Conservation (phyloP, 176 grass and related monocot genomes). For the Echinochloa phyllopogon region DNA sequence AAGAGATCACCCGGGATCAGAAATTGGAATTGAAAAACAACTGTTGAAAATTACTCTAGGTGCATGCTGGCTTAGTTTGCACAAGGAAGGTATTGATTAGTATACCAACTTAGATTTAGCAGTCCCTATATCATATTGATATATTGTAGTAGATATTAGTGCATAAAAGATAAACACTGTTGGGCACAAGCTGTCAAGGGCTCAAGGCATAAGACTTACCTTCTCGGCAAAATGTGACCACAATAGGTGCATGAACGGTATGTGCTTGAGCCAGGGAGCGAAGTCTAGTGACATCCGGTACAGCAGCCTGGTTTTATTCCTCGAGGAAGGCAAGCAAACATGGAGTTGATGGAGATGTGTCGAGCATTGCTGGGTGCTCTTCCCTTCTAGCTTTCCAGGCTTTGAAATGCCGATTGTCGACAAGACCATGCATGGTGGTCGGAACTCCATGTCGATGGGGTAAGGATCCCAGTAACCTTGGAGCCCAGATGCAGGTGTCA, state of each 20-base stretch:
- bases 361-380: constrained; percentile 72
- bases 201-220: constrained; percentile 39
- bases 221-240: constrained; percentile 96
- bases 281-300: constrained; percentile 98
- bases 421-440: constrained; percentile 88
- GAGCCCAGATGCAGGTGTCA: constrained; percentile 88
- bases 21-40: not conserved
- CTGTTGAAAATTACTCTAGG: not conserved
- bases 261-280: constrained; percentile 89
- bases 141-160: not conserved
- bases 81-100: not conserved
- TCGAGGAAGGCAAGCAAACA: constrained; percentile 88
- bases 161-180: not conserved
- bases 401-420: constrained; percentile 98
- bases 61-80: not conserved
- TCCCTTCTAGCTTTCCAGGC: constrained; percentile 87
- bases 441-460: constrained; percentile 98
- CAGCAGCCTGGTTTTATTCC: constrained; percentile 86
- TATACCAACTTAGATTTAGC: not conserved
- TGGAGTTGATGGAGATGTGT: constrained; percentile 98
- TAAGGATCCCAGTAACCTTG: constrained; percentile 98
- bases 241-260: constrained; percentile 78
- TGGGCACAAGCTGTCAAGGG: not conserved
- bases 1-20: not conserved
- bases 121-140: not conserved